Base-by-base conservation (phyloP, 345 rosid species). In the Microthlaspi erraticum region DNA sequence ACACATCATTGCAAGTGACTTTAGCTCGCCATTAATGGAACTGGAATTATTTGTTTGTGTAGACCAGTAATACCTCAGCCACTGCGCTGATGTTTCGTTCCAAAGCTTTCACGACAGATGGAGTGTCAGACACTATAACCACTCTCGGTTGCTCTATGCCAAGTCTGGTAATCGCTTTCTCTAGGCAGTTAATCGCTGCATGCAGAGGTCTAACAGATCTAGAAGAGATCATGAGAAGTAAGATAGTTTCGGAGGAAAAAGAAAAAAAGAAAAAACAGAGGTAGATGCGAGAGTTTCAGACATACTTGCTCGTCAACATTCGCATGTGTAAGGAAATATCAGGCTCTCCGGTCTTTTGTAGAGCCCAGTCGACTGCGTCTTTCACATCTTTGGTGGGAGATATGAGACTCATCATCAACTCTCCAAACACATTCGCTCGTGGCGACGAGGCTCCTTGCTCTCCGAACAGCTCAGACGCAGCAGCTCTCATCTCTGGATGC, bases 311-410 rank as follows among this genome's bases (percentile, higher is more conserved):
- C 85, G 73, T 85, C 49, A 94, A 81, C 99, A 94, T 91, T 64
- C 98, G 81, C 93, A 80, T 88, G 79, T 94, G 99, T 84, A 94
- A 46, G 42, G 99, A 80, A 45, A 91, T 77, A 81, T 89, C 98
- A 79, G 99, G 99, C 62, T 83, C 89, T 54, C 66, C 78, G 20
- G 86, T 78, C 59, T 79, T 81, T 51, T 68, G 73, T 63, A 94
- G 80, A 81, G 77, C 93, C 98, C 91, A 81, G 58, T 82, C 78
- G 53, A 94, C 90, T 31, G 96, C 99, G 49, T 83, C 92, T 67
- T 83, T 65, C 44, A 91, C 88, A 79, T 86, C 90, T 71, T 77
- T 77, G 1, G 98, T 88, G 31, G 99, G 99, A 68, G 90, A 84
- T 73, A 94, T 79, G 18, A 94, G 89, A 29, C 81, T 39, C 77